Evolutionary conservation across 495 filamentous ascomycete genomes (phyloP).

Genomic region (Pyronema omphalodes): DNA sequence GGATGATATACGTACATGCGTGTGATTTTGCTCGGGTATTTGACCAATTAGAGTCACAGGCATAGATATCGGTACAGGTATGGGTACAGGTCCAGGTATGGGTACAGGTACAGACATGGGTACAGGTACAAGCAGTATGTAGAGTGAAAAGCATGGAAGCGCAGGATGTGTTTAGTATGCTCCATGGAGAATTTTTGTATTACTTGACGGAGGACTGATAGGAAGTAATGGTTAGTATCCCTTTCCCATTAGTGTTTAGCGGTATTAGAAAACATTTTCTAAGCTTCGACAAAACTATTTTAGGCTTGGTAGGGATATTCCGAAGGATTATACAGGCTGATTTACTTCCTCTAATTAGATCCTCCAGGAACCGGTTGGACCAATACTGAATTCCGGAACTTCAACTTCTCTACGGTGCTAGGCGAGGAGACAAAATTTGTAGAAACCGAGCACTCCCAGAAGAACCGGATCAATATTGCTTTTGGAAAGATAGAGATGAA

Average conservation of each 20-base stretch:
- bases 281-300: neutral
- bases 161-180: slow-evolving; percentile 49
- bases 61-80: too few species aligned
- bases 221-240: slow-evolving; percentile 26
- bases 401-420: slow-evolving; percentile 34
- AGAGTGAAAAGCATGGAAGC: slow-evolving; percentile 36
- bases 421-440: slow-evolving; percentile 34
- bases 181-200: slow-evolving; percentile 52
- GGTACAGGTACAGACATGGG: too few species aligned
- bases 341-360: neutral
- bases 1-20: too few species aligned
- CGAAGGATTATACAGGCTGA: neutral
- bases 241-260: neutral
- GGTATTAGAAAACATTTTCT: neutral
- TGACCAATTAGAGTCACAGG: too few species aligned
- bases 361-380: slow-evolving; percentile 55
- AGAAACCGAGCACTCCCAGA: slow-evolving; percentile 42
- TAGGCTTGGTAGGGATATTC: neutral
- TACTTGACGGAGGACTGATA: slow-evolving; percentile 74
- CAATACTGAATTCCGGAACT: slow-evolving; percentile 69
- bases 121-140: too few species aligned
- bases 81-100: too few species aligned
- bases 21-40: too few species aligned
- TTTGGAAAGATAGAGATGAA: slow-evolving; percentile 10
- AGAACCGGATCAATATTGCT: slow-evolving; percentile 37